Evolutionary conservation across 768 basidiomycete species (phyloP), one percentile per base, ranked within the genome.

Genomic region (Pulveroboletus sp.): DNA sequence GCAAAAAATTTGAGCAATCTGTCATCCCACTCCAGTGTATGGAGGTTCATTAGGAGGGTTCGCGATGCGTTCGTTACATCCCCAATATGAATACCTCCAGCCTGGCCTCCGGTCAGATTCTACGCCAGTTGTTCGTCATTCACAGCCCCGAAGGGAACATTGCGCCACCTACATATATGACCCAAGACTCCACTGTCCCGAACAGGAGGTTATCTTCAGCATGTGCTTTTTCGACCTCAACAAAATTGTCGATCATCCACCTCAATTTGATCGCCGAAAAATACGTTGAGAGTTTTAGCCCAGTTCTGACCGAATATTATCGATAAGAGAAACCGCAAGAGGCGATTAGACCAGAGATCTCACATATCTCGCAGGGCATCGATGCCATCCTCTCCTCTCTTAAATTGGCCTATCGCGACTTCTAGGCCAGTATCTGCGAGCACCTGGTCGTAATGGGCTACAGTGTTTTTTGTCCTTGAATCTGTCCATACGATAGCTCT

Each of bases 41-140:
- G 74, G 50, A 93, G 76, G 64, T 95, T 89, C 69, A 95, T 80
- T 45, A 97, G 80, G 43, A 99, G 84, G 1, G 96, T 98, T 36
- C 96, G 86, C 6, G 94, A 97, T 4, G 96, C 96, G 66, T 99
- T 99, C 49, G 93, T 92, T 26, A 89, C 86, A 66, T 99, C 96
- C 58, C 84, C 84, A 53, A 97, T 81, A 69, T 97, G 93, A 21
- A 90, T 70, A 37, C 82, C 81, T 38, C 73, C 75, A 41, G 80
- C 63, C 2, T 73, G 71, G n/a, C 87, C 90, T 46, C 93, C 93
- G 10, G 91, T 83, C 30, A 93, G 76, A 65, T 93, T 89, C 88
- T 92, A 62, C 49, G 30, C 46, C 18, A 21, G 32, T 24, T 47
- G 18, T 36, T 28, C 14, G 46, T 56, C 36, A 54, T 39, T 35